Evolutionary conservation across 2,329 filamentous ascomycete species (phyloP).

Genomic region (Fusarium coicis): DNA sequence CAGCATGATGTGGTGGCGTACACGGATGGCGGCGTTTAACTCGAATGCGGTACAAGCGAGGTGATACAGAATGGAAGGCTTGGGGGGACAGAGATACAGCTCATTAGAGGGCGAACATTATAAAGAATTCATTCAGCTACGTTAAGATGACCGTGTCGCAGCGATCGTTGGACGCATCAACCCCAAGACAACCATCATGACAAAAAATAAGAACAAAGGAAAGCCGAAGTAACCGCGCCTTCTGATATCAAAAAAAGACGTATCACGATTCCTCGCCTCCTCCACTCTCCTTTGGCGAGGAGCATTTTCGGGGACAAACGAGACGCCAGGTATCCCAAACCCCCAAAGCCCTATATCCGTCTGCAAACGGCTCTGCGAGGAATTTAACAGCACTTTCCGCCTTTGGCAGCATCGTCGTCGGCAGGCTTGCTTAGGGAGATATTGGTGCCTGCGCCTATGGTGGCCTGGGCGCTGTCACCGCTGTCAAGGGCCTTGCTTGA

Average conservation of each 20-base stretch:
- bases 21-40: constrained; percentile 12
- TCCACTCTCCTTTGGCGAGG: constrained; percentile 48
- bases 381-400: constrained; percentile 82
- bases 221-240: constrained; percentile 54
- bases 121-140: constrained; percentile 53
- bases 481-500: constrained; percentile 97
- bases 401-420: constrained; percentile 79
- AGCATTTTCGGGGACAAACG: constrained; percentile 49
- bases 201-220: constrained; percentile 54
- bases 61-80: neutral
- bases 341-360: constrained; percentile 45
- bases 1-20: constrained; percentile 32
- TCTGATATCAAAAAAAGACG: constrained; percentile 54
- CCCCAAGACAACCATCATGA: constrained; percentile 51
- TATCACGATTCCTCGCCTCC: constrained; percentile 50
- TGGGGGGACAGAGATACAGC: neutral
- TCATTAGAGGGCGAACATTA: constrained; percentile 44
- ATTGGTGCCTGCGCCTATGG: constrained; percentile 81
- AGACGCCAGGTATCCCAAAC: constrained; percentile 50
- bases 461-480: constrained; percentile 82
- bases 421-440: constrained; percentile 89
- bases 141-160: constrained; percentile 51
- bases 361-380: constrained; percentile 37
- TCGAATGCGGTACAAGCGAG: neutral
- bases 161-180: constrained; percentile 53